These are phyloP conservation scores for Vitis vinifera DNA, from an alignment of 164 flowering plant species.

Conservation along the genomic window DNA sequence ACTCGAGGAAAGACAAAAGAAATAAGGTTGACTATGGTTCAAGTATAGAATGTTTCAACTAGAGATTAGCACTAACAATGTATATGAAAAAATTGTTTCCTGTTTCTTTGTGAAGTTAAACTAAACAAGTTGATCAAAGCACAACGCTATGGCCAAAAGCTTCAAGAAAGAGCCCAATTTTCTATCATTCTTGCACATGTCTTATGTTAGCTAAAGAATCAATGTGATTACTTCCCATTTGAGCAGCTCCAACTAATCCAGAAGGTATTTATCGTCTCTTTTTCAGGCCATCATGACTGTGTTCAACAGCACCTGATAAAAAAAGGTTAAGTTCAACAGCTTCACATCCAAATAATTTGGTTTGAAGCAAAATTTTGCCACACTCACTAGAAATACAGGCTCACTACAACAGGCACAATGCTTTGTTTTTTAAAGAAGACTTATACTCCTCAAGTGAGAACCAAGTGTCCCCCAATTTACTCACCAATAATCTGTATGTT, in stretches of 20 bases:
- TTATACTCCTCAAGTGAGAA: constrained; percentile 14
- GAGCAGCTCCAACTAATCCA: constrained; percentile 2
- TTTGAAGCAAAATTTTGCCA: constrained; percentile 12
- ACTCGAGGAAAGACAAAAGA: not conserved
- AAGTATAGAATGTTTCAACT: no score
- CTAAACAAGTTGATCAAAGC: no score
- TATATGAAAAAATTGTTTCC: no score
- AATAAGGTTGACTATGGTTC: no score
- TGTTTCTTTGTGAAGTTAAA: no score
- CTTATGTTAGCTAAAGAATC: constrained; percentile 34
- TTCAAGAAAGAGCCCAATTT: no score
- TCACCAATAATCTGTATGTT: constrained; percentile 58
- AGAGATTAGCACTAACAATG: no score
- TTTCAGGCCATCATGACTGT: not conserved
- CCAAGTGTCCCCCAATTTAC: constrained; percentile 39
- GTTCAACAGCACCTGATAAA: constrained; percentile 7
- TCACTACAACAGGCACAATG: constrained; percentile 37
- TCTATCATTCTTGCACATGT: not conserved
- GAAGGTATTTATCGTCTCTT: constrained; percentile 1
- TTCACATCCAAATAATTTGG: constrained; percentile 10
- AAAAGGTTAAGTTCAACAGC: constrained; percentile 17
- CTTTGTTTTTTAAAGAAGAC: not conserved
- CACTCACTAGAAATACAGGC: constrained; percentile 17
- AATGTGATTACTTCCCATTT: constrained; percentile 1
- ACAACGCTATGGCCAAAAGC: no score